These are phyloP conservation scores for Pleurotus cornucopiae DNA, from an alignment of 768 basidiomycete species.

Conservation along the genomic window DNA sequence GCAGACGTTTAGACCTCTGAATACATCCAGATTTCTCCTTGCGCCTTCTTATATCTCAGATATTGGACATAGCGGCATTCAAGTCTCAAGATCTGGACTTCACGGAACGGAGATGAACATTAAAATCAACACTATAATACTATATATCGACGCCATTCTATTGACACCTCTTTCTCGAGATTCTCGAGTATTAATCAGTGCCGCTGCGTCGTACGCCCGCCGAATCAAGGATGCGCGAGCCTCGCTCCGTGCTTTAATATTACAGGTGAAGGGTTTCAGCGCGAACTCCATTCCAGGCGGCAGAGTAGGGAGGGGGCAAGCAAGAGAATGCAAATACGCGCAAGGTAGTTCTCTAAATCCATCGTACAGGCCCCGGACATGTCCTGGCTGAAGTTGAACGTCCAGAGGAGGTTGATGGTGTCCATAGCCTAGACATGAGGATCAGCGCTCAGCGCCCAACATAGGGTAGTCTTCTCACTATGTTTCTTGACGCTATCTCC, in stretches of 20 bases:
- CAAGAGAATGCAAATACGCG: not conserved
- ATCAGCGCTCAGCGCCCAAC: not conserved
- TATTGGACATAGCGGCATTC: no score
- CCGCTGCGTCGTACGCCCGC: not conserved
- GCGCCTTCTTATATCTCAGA: no score
- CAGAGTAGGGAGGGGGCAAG: no score
- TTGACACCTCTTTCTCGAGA: no score
- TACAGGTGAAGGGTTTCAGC: not conserved
- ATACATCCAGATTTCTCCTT: no score
- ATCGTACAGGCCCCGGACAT: not conserved
- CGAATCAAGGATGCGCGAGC: not conserved
- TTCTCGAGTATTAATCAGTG: no score
- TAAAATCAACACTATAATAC: no score
- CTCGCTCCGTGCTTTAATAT: not conserved
- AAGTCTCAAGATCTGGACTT: no score
- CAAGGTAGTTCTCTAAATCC: not conserved
- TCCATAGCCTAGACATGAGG: slow-evolving; percentile 14
- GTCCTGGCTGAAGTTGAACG: slow-evolving; percentile 19
- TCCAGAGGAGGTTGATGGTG: slow-evolving; percentile 24
- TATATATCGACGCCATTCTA: no score
- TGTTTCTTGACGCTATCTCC: slow-evolving; percentile 12
- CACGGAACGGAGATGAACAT: no score
- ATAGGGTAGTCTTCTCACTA: slow-evolving; percentile 8
- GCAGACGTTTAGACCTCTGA: no score
- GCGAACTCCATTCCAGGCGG: not conserved